Base-by-base conservation (phyloP, 352 stramenopile genomes). In the Pythium dissotocum region DNA sequence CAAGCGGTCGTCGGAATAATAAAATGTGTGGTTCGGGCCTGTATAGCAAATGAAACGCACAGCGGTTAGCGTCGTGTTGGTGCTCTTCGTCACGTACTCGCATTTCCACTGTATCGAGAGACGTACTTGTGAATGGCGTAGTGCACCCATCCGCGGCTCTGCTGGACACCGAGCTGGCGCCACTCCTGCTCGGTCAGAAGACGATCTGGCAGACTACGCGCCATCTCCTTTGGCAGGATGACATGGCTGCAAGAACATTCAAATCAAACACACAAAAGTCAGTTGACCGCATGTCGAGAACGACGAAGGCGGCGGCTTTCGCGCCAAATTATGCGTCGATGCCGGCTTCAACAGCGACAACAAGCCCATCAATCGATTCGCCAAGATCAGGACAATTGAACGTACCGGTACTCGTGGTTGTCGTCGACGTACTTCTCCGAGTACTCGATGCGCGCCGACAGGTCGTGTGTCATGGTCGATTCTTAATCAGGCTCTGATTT, bases 11-110 rank as follows among this genome's bases (percentile, higher is more conserved):
- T 85, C 97, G 90, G 78, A 99, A 99, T 60, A 99, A 84, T 76
- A 99, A 90, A 85, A 99, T 99, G 77, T 99, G 97, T 53, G 97
- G 98, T 79, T 99, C 98, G 0, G 97, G 97, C 60, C 97, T 98
- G 66, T 33, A 70, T 4, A 67, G 6, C 40, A 62, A 46, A 48
- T 36, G 32, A 57, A 35, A 51, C 14, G 14, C 42, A 18, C 42
- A 51, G 38, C 4, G 9, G 13, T 46, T 18, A 62, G 8, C n/a
- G n/a, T n/a, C n/a, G n/a, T n/a, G n/a, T n/a, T n/a, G n/a, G n/a
- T n/a, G n/a, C n/a, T n/a, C n/a, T n/a, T n/a, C n/a, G n/a, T n/a
- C n/a, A n/a, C n/a, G n/a, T n/a, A n/a, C n/a, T n/a, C n/a, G n/a
- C n/a, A n/a, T n/a, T n/a, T n/a, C n/a, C n/a, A n/a, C n/a, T n/a